Conservation (phyloP, 495 filamentous ascomycete species). For the Podospora conica region DNA sequence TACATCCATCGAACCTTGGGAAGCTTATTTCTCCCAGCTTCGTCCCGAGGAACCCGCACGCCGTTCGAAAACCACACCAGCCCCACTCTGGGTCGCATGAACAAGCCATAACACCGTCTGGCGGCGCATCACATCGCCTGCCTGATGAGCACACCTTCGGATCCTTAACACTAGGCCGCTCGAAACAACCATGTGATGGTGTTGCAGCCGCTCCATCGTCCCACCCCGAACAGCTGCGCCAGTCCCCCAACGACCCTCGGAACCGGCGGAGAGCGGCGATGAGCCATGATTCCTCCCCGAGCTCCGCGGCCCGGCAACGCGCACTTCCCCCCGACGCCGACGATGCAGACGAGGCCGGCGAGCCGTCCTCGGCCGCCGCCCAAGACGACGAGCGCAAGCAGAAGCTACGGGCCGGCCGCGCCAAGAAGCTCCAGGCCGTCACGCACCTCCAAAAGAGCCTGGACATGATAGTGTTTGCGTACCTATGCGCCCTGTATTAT, state of each 20-base stretch:
- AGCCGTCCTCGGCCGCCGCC: slow-evolving; percentile 12
- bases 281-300: slow-evolving; percentile 60
- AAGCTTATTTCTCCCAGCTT: background rate
- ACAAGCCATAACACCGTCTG: background rate
- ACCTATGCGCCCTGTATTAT: slow-evolving; percentile 79
- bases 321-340: slow-evolving; percentile 24
- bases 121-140: background rate
- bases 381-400: slow-evolving; percentile 11
- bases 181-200: slow-evolving; percentile 12
- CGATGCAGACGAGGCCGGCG: slow-evolving; percentile 22
- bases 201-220: background rate
- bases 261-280: slow-evolving; percentile 48
- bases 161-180: background rate
- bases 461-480: slow-evolving; percentile 74
- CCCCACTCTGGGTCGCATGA: background rate
- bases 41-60: background rate
- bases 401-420: slow-evolving; percentile 36
- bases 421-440: slow-evolving; percentile 59
- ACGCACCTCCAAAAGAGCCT: slow-evolving; percentile 64
- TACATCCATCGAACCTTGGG: background rate
- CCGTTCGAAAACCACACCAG: background rate
- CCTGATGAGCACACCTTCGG: background rate
- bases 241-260: background rate
- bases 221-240: slow-evolving; percentile 6
- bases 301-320: slow-evolving; percentile 44